Evolutionary conservation across 2,329 filamentous ascomycete genomes (phyloP).

Genomic region (Dactylellina leptospora): DNA sequence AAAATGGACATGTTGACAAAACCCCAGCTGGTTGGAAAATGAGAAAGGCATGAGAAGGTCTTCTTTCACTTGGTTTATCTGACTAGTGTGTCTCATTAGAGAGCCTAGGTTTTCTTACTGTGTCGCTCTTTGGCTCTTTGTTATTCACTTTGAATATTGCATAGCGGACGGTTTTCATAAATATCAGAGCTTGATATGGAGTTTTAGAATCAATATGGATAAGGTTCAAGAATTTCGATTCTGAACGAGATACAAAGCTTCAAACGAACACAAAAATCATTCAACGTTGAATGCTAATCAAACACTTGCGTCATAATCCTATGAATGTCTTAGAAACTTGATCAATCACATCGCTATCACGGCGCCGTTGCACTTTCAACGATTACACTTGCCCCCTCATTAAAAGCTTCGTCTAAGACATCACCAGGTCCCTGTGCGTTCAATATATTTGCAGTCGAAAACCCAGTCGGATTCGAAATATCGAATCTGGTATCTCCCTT

Average conservation of each 20-base stretch:
- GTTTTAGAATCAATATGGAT: no score
- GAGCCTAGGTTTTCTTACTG: slow-evolving; percentile 2
- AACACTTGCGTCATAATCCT: no score
- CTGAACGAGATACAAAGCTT: no score
- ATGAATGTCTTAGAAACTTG: no score
- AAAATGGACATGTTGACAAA: slow-evolving; percentile 72
- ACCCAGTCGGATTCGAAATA: slow-evolving; percentile 22
- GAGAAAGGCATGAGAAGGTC: slow-evolving; percentile 62
- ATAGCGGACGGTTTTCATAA: slow-evolving; percentile 15
- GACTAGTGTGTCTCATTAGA: not conserved
- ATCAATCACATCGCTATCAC: not conserved
- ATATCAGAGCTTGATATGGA: no score
- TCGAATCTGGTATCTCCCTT: slow-evolving; percentile 23
- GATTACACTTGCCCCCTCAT: slow-evolving; percentile 8
- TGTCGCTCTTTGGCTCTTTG: slow-evolving; percentile 2
- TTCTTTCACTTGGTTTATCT: not conserved
- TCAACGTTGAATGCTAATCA: no score
- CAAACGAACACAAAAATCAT: no score
- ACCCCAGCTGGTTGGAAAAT: slow-evolving; percentile 75
- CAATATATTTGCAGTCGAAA: slow-evolving; percentile 5
- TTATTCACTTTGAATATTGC: slow-evolving; percentile 13
- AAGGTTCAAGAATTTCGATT: not conserved
- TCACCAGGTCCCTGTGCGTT: not conserved
- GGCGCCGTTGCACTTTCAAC: slow-evolving; percentile 3
- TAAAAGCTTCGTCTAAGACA: slow-evolving; percentile 10